Base-by-base conservation (phyloP, 176 grass and related monocot species). In the Zizania latifolia region DNA sequence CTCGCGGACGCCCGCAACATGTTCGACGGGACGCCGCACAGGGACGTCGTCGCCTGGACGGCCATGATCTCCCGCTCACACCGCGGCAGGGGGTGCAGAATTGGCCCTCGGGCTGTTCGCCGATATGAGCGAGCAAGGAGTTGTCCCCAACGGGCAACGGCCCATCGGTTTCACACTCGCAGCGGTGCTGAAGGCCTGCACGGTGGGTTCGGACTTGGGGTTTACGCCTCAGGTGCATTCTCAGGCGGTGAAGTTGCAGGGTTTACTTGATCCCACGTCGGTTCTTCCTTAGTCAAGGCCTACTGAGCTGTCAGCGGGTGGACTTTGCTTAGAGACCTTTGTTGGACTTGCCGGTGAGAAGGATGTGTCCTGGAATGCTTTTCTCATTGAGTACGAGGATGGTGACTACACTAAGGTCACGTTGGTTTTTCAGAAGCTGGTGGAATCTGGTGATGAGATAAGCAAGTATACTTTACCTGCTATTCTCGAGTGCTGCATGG, bases 21-120 rank as follows among this genome's bases (percentile, higher is more conserved):
- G 86, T 89, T 92, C 43, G 90, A 86, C 17, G 51, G 31, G 56
- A 86, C 80, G 90, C 90, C 83, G 43, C 73, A 72, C 10, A 29
- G 82, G 26, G 79, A 76, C 46, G 50, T 85, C 54, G 65, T 72
- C 22, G 78, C 60, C 19, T 65, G 74, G 82, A 82, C 62, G 23
- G n/a, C 77, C 40, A 44, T 80, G 46, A 36, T 90, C 9, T 68
- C 80, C 80, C 33, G 63, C 35, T 2, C 4, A 65, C 35, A 27
- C 81, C 3, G 28, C 44, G 5, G 57, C 24, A 8, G 58, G 66
- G 6, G 57, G 75, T 6, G 39, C 16, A 3, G 17, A 30, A 10
- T 46, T 57, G 55, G 72, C 71, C 24, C 7, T 65, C 53, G 33
- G 45, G 28, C 70, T 82, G 45, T 88, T 76, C 19, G 7, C 23